phyloP scores from a whole-genome alignment of 768 basidiomycete genomes.

The Trichaptum fuscoviolaceum region DNA sequence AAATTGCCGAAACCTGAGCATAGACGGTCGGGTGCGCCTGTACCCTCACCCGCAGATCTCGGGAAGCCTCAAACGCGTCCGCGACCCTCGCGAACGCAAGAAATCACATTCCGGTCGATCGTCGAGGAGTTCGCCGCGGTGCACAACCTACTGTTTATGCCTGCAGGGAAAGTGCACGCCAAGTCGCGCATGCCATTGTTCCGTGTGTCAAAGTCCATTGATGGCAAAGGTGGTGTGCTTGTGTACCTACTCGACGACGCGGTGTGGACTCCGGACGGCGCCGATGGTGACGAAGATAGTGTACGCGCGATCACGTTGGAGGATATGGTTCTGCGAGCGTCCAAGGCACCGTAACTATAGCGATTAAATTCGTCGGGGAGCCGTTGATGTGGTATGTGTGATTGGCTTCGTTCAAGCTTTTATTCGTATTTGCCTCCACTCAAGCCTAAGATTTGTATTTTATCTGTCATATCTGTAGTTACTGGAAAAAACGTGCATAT shows the following conservation, averaged over 20 bases:
- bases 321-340: constrained; percentile 75
- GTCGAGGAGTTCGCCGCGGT: constrained; percentile 86
- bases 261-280: constrained; percentile 70
- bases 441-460: no score
- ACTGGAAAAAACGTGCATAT: no score
- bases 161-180: constrained; percentile 80
- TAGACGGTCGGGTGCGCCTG: constrained; percentile 28
- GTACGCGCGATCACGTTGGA: constrained; percentile 80
- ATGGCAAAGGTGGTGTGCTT: constrained; percentile 81
- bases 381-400: not conserved
- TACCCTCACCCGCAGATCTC: constrained; percentile 21
- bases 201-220: constrained; percentile 69
- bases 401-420: not conserved
- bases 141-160: constrained; percentile 86
- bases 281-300: constrained; percentile 45
- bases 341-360: constrained; percentile 2
- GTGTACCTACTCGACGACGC: constrained; percentile 93
- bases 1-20: constrained; percentile 66
- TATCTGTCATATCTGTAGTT: no score
- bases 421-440: no score
- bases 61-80: constrained; percentile 20
- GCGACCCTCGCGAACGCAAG: constrained; percentile 54
- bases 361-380: not conserved
- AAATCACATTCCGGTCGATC: constrained; percentile 89
- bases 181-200: constrained; percentile 86